These are phyloP conservation scores for Beauveria caledonica DNA, from an alignment of 2,329 filamentous ascomycete genomes.

Conservation along the genomic window DNA sequence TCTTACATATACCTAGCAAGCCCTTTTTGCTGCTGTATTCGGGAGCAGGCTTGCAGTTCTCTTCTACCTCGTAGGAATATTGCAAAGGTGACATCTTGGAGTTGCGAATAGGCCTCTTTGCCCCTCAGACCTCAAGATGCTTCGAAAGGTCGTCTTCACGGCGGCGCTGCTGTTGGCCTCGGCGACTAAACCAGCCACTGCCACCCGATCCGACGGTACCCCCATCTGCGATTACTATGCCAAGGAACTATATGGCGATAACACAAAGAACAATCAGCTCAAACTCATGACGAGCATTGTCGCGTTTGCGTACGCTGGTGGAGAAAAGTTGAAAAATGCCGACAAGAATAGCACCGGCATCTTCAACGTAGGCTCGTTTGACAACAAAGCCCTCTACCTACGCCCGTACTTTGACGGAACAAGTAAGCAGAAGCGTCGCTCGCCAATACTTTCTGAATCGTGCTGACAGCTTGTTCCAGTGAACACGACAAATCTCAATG, in stretches of 20 bases:
- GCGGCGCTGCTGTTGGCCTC: neutral
- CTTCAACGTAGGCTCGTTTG: constrained; percentile 20
- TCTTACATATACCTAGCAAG: neutral
- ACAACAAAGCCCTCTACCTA: constrained; percentile 18
- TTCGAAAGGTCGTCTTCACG: neutral
- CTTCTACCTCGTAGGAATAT: too few species aligned
- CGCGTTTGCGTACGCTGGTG: constrained; percentile 22
- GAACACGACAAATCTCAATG: constrained; percentile 22
- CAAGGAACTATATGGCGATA: constrained; percentile 17
- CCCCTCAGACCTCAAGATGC: neutral
- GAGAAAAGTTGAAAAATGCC: neutral
- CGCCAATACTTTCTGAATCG: too few species aligned
- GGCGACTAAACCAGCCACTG: neutral
- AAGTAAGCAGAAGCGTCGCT: constrained; percentile 12
- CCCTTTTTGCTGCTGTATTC: neutral
- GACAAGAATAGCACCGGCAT: constrained; percentile 20
- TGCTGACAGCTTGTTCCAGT: constrained; percentile 3
- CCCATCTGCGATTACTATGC: constrained; percentile 25
- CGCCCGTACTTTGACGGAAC: constrained; percentile 24
- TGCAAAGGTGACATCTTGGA: neutral
- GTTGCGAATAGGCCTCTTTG: neutral
- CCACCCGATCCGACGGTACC: neutral
- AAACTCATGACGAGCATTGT: constrained; percentile 23
- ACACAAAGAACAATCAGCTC: constrained; percentile 19
- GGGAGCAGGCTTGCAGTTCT: neutral